Conservation (phyloP, 305 asterid genomes). For the Solanum hybrid region DNA sequence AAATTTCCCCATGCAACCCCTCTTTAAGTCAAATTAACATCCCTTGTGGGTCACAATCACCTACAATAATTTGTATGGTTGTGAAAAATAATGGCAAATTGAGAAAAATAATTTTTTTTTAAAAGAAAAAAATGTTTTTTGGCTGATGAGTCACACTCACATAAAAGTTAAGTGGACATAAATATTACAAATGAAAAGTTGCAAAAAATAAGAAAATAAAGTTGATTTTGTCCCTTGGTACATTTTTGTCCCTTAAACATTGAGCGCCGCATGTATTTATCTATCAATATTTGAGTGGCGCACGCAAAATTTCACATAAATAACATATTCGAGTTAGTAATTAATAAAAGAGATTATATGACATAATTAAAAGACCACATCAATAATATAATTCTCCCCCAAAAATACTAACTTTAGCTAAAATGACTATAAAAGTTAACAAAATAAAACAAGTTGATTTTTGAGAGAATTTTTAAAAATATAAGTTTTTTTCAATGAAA, state of each 20-base stretch:
- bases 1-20: background rate
- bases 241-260: background rate
- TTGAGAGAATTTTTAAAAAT: background rate
- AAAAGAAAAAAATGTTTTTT: background rate
- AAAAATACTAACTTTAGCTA: background rate
- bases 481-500: background rate
- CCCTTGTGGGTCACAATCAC: background rate
- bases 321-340: background rate
- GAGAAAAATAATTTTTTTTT: background rate
- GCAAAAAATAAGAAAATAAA: background rate
- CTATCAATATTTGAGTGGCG: background rate
- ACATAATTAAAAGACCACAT: background rate
- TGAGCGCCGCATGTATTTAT: background rate
- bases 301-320: background rate
- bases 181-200: background rate
- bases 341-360: background rate
- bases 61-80: background rate
- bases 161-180: background rate
- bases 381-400: background rate
- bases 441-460: background rate
- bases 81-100: background rate
- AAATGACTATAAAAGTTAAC: background rate
- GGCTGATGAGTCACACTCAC: background rate
- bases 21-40: background rate
- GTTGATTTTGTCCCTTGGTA: background rate